Base-by-base conservation (phyloP, 176 grass and related monocot genomes). In the Cymbopogon citratus region DNA sequence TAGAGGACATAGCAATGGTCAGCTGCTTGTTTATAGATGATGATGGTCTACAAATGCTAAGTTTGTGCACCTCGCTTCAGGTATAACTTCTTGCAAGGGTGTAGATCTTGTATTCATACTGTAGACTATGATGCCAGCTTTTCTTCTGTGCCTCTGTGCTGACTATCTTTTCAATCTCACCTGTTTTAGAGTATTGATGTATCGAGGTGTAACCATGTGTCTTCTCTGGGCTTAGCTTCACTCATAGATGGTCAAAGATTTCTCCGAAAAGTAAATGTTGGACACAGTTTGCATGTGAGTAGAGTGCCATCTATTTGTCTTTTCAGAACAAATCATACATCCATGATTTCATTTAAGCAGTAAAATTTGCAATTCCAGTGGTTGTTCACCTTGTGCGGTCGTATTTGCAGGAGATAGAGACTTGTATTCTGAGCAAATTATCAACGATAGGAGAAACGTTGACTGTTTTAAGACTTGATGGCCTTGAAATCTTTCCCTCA, bases 381-480 rank as follows among this genome's bases (percentile, higher is more conserved):
- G 19, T 78, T 69, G 12, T 77, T 85, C 7, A 70, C 65, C 45
- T 33, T 78, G 0, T 71, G 38, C 27, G 80, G 83, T 82, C 63
- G 6, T 40, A 41, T 26, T 75, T 85, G 12, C 84, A 95, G 93
- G 93, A 90, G 66, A 46, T 92, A 52, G 64, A 83, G 13, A 27
- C 79, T 51, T 73, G 69, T 16, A 86, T 95, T 21, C 56, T 95
- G 21, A 88, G 76, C 16, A 92, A 88, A 76, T 74, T 95, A 59
- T 80, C 66, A 18, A 19, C 6, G 18, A 21, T 92, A 45, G 81
- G 61, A 14, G 74, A 81, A 40, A 90, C 73, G 14, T 86, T 95
- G 79, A 88, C 83, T 70, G 81, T 95, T 56, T 29, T 95, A 73
- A 86, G 89, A 88, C 87, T 95, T 9, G 93, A 90, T 46, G 90